A percentile compares a stretch with the other conserved stretches of the same genome.
Conservation (phyloP, 2,329 filamentous ascomycete genomes). For the Aspergillus pseudonomiae region DNA sequence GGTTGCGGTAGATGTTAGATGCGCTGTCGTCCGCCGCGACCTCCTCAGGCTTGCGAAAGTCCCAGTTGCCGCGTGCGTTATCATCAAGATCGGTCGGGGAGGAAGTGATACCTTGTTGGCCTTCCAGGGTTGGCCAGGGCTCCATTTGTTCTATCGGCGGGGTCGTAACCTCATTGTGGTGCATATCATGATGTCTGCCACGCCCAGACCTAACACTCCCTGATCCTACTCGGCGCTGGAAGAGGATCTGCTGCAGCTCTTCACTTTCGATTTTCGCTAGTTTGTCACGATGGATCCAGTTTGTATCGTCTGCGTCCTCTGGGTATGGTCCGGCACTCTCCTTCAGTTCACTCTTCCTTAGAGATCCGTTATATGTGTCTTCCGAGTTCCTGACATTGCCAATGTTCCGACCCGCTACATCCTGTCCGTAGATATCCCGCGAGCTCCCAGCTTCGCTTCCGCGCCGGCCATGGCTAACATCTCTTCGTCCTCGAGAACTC, state of each 20-base stretch:
- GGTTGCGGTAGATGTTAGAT: slow-evolving; percentile 56
- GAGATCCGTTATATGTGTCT: slow-evolving; percentile 22
- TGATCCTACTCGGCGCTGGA: slow-evolving; percentile 40
- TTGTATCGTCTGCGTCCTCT: slow-evolving; percentile 37
- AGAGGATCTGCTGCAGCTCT: slow-evolving; percentile 52
- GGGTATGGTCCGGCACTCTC: slow-evolving; percentile 21
- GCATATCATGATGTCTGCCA: slow-evolving; percentile 42
- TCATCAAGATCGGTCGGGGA: slow-evolving; percentile 43
- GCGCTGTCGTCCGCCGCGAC: slow-evolving; percentile 58
- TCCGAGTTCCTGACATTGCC: slow-evolving; percentile 28
- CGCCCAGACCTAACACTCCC: slow-evolving; percentile 42
- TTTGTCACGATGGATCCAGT: slow-evolving; percentile 57
- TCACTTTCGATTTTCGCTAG: slow-evolving; percentile 54
- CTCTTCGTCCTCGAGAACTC: slow-evolving; percentile 36
- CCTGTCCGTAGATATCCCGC: slow-evolving; percentile 39
- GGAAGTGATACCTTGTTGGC: slow-evolving; percentile 32
- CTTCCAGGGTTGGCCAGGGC: slow-evolving; percentile 39
- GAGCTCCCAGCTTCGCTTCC: slow-evolving; percentile 44
- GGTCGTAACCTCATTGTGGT: slow-evolving; percentile 32
- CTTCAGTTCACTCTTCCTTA: slow-evolving; percentile 20
- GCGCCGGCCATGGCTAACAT: slow-evolving; percentile 37
- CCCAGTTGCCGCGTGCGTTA: slow-evolving; percentile 62
- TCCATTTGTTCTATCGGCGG: slow-evolving; percentile 36
- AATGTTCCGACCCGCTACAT: slow-evolving; percentile 26
- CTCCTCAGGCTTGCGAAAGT: slow-evolving; percentile 77